A percentile compares a stretch with the other conserved stretches of the same genome.
phyloP scores from a whole-genome alignment of 2,329 filamentous ascomycete genomes.

The Hypoxylon sp. region DNA sequence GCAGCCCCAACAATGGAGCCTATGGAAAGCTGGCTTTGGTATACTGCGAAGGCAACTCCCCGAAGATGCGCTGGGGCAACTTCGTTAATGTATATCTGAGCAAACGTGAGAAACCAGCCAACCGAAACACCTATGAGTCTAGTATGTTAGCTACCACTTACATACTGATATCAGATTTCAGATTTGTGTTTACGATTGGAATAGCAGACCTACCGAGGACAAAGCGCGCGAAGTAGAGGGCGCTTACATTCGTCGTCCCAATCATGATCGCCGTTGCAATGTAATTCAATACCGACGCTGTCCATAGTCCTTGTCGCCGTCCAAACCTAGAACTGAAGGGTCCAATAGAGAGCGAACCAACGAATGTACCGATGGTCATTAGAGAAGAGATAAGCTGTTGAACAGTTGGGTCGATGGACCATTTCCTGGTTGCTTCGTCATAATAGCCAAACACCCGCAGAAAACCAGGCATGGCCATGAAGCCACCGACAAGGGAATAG shows the following conservation, averaged over 20 bases:
- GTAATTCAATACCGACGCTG: constrained; percentile 42
- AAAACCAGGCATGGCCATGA: constrained; percentile 50
- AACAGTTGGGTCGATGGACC: constrained; percentile 48
- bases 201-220: constrained; percentile 39
- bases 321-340: constrained; percentile 44
- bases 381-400: constrained; percentile 49
- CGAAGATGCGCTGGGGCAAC: constrained; percentile 49
- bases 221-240: constrained; percentile 46
- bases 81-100: constrained; percentile 51
- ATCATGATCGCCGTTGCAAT: constrained; percentile 45
- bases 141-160: no score
- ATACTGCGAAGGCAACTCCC: constrained; percentile 48
- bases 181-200: neutral
- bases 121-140: constrained; percentile 48
- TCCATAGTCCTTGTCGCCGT: constrained; percentile 42
- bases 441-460: constrained; percentile 48
- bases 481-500: constrained; percentile 48
- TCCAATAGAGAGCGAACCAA: constrained; percentile 45
- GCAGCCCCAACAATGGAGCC: constrained; percentile 48
- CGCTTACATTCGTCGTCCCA: constrained; percentile 43
- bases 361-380: constrained; percentile 48
- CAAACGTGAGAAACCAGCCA: constrained; percentile 50
- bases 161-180: constrained; percentile 1
- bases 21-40: constrained; percentile 45
- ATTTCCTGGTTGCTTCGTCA: constrained; percentile 35